Conservation (phyloP, 495 filamentous ascomycete species). For the Penicillium alfredii region DNA sequence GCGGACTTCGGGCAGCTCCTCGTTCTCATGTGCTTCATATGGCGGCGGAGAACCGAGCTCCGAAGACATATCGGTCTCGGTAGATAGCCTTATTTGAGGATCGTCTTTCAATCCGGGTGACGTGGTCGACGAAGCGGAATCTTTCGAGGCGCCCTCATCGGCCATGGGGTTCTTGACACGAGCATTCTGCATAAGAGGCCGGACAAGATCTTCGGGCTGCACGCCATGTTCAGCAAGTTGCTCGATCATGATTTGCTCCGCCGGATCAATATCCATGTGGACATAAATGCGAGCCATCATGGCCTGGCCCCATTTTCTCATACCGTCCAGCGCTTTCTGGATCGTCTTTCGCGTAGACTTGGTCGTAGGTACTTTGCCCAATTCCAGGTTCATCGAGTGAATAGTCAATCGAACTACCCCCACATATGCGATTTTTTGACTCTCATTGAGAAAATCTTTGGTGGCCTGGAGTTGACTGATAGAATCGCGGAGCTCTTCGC, state of each 20-base stretch:
- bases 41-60: conserved; percentile 56
- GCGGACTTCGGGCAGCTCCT: conserved; percentile 67
- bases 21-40: conserved; percentile 63
- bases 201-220: conserved; percentile 71
- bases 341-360: conserved; percentile 62
- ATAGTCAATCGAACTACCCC: conserved; percentile 78
- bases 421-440: conserved; percentile 94
- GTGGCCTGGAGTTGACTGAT: conserved; percentile 90
- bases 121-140: conserved; percentile 24
- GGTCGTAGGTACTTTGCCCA: conserved; percentile 48
- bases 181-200: conserved; percentile 84
- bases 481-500: conserved; percentile 77
- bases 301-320: conserved; percentile 94
- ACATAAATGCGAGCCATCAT: conserved; percentile 91
- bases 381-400: conserved; percentile 64
- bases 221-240: conserved; percentile 92
- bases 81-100: conserved; percentile 21
- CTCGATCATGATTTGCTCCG: conserved; percentile 98
- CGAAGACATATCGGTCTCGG: conserved; percentile 25
- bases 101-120: conserved; percentile 27
- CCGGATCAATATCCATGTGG: conserved; percentile 90
- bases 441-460: conserved; percentile 90
- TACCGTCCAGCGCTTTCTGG: conserved; percentile 61
- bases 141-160: conserved; percentile 30
- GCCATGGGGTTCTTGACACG: conserved; percentile 91